Conservation (phyloP, 192 early-diverging fungal species). For the Coemansia sp. region DNA sequence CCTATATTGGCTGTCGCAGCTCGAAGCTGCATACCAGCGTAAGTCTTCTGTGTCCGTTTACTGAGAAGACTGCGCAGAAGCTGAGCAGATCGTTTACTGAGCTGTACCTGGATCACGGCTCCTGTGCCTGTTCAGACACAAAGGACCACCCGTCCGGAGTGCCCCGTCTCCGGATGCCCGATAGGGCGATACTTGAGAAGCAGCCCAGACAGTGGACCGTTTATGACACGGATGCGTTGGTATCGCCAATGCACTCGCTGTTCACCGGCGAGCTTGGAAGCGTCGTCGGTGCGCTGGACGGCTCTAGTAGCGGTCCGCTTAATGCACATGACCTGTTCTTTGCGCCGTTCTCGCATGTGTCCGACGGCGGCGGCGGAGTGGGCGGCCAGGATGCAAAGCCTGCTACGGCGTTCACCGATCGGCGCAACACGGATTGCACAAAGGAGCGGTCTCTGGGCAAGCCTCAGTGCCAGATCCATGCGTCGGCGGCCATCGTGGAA, state of each 20-base stretch:
- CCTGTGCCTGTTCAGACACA: neutral
- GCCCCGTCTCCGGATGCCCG: conserved; percentile 23
- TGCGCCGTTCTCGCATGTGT: conserved; percentile 23
- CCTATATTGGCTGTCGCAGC: conserved; percentile 49
- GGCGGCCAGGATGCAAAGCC: conserved; percentile 4
- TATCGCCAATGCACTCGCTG: conserved; percentile 47
- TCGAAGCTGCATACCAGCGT: conserved; percentile 45
- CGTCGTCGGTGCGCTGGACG: neutral
- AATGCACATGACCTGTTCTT: conserved; percentile 43
- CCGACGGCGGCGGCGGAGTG: neutral
- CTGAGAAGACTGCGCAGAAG: conserved; percentile 8
- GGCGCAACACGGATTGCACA: neutral
- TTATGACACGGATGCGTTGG: conserved; percentile 38
- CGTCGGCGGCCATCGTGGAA: conserved; percentile 40
- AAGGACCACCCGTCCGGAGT: neutral
- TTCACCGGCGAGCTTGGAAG: conserved; percentile 10
- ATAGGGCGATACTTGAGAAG: conserved; percentile 21
- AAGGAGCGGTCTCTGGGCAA: conserved; percentile 3
- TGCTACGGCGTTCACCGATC: conserved; percentile 1
- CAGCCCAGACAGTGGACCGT: conserved; percentile 27
- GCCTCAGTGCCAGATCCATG: conserved; percentile 48
- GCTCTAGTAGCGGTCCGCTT: neutral
- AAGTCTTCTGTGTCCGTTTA: conserved; percentile 50
- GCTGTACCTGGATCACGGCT: conserved; percentile 18
- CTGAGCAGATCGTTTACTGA: conserved; percentile 14